A percentile compares a stretch with the other conserved stretches of the same genome.
These are phyloP conservation scores for Syzygium aqueum DNA, from an alignment of 345 rosid species.

Conservation along the genomic window DNA sequence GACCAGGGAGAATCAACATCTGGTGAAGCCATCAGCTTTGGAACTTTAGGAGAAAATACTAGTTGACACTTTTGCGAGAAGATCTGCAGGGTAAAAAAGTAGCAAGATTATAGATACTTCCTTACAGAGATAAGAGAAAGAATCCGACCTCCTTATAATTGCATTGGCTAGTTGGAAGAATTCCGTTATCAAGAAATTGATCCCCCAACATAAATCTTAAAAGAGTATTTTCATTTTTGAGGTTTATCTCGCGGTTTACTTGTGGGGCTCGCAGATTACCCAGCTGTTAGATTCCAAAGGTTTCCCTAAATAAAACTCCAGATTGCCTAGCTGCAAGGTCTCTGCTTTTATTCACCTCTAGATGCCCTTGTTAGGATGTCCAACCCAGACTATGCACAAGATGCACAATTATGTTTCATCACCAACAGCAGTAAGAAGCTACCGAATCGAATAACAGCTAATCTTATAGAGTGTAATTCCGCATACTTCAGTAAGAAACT, in stretches of 20 bases:
- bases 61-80: background rate
- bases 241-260: background rate
- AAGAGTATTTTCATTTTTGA: background rate
- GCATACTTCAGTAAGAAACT: background rate
- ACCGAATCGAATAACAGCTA: background rate
- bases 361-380: background rate
- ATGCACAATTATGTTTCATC: background rate
- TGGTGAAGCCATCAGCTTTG: slow-evolving; percentile 42
- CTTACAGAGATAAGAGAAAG: background rate
- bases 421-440: background rate
- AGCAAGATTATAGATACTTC: background rate
- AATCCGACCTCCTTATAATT: background rate
- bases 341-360: background rate
- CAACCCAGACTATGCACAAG: background rate
- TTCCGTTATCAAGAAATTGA: background rate
- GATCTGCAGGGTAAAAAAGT: background rate
- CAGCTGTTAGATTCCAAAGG: background rate
- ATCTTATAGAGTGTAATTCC: background rate
- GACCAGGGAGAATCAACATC: slow-evolving; percentile 30
- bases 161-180: background rate
- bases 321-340: background rate
- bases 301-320: background rate
- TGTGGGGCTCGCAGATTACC: background rate
- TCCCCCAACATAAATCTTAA: background rate
- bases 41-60: background rate